Evolutionary conservation across 345 rosid genomes (phyloP).

Genomic region (Citrus glauca): DNA sequence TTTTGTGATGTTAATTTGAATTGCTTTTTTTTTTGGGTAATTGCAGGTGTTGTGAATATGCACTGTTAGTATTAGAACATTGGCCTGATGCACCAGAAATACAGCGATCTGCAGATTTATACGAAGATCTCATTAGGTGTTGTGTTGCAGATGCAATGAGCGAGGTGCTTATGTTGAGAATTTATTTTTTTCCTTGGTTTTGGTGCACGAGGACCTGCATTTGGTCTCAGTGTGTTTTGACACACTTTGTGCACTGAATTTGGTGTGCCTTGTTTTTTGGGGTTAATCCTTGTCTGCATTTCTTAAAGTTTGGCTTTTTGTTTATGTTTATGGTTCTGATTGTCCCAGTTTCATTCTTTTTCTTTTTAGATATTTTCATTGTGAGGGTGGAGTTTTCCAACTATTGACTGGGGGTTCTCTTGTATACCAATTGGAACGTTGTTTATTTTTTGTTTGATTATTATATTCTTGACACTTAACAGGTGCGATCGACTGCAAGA

Average conservation of each 20-base stretch:
- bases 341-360: not conserved
- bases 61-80: constrained; percentile 82
- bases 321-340: not conserved
- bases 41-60: constrained; percentile 95
- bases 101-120: constrained; percentile 83
- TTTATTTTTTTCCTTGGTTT: not conserved
- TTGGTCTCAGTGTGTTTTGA: not conserved
- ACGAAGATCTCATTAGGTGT: constrained; percentile 84
- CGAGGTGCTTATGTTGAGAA: constrained; percentile 54
- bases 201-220: not conserved
- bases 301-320: not conserved
- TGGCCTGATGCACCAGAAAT: constrained; percentile 99
- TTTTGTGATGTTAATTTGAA: constrained; percentile 13
- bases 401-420: not conserved
- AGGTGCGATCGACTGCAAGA: constrained; percentile 96
- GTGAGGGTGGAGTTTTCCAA: not conserved
- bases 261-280: not conserved
- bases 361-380: not conserved
- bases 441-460: not conserved
- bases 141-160: constrained; percentile 99
- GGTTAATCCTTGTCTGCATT: not conserved
- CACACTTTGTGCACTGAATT: not conserved
- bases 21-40: not conserved
- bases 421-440: not conserved
- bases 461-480: constrained; percentile 25